phyloP scores from a whole-genome alignment of 2,329 filamentous ascomycete genomes.

The Colletotrichum sp. region DNA sequence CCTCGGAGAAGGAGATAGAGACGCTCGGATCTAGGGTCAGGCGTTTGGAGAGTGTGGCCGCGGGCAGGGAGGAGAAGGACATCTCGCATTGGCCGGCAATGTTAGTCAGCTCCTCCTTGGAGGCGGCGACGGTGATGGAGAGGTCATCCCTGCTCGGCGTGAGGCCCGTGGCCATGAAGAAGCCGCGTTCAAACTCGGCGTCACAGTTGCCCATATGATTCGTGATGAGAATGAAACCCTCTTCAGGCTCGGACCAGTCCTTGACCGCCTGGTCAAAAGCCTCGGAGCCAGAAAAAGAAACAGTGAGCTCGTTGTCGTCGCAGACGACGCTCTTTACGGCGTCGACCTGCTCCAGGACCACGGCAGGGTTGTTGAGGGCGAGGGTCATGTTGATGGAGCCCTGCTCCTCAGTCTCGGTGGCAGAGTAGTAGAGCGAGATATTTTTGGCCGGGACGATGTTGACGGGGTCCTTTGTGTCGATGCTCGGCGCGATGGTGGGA shows the following conservation, averaged over 20 bases:
- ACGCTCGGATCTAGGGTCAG: constrained; percentile 29
- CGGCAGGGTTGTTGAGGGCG: constrained; percentile 23
- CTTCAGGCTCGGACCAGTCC: constrained; percentile 19
- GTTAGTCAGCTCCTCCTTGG: constrained; percentile 33
- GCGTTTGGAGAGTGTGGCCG: constrained; percentile 25
- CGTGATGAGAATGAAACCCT: constrained; percentile 42
- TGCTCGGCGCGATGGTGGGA: constrained; percentile 2
- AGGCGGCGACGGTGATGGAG: constrained; percentile 33
- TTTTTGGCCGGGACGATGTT: constrained; percentile 23
- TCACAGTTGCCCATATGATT: constrained; percentile 47
- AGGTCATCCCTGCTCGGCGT: constrained; percentile 28
- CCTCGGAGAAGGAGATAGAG: constrained; percentile 22
- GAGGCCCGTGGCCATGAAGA: constrained; percentile 38
- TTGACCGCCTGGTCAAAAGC: constrained; percentile 22
- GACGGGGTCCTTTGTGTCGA: constrained; percentile 18
- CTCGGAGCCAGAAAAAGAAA: constrained; percentile 20
- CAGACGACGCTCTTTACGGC: constrained; percentile 19
- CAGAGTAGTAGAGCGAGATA: constrained; percentile 22
- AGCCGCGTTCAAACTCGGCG: constrained; percentile 40
- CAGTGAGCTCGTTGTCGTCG: constrained; percentile 18
- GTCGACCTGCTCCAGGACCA: constrained; percentile 25
- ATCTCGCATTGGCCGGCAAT: constrained; percentile 33
- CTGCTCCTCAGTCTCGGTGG: constrained; percentile 1
- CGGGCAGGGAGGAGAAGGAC: constrained; percentile 30
- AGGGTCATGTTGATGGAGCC: constrained; percentile 27